These are phyloP conservation scores for Syzygium aromaticum DNA, from an alignment of 345 rosid species.

Conservation along the genomic window DNA sequence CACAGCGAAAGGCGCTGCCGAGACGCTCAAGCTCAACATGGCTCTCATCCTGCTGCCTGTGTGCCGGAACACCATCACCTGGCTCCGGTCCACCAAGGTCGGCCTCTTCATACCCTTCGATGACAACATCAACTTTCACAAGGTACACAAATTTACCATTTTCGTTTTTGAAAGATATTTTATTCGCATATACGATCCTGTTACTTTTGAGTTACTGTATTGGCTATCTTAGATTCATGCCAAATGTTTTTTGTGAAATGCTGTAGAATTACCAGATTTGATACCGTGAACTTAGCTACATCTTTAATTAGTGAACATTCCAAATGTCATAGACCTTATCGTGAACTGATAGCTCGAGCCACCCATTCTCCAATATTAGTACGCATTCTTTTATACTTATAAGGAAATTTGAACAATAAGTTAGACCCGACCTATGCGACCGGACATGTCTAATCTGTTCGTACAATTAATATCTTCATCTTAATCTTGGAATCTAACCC, in stretches of 20 bases:
- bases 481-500: neutral
- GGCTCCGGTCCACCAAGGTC: constrained; percentile 84
- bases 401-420: neutral
- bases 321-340: neutral
- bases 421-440: neutral
- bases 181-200: too few species aligned
- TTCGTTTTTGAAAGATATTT: neutral
- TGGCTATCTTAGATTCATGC: neutral
- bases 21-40: constrained; percentile 92
- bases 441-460: neutral
- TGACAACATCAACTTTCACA: constrained; percentile 97
- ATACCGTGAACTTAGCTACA: neutral
- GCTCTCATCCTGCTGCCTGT: constrained; percentile 94
- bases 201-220: neutral
- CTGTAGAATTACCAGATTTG: neutral
- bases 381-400: neutral
- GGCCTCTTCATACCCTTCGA: constrained; percentile 80
- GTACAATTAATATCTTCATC: neutral
- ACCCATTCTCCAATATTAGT: neutral
- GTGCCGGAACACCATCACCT: constrained; percentile 88
- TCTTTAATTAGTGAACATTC: neutral
- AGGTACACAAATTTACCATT: constrained; percentile 32
- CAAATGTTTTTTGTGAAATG: neutral
- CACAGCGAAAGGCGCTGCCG: constrained; percentile 96
- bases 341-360: neutral